Conservation (phyloP, 2,329 filamentous ascomycete genomes). For the Fusarium xyrophilum region DNA sequence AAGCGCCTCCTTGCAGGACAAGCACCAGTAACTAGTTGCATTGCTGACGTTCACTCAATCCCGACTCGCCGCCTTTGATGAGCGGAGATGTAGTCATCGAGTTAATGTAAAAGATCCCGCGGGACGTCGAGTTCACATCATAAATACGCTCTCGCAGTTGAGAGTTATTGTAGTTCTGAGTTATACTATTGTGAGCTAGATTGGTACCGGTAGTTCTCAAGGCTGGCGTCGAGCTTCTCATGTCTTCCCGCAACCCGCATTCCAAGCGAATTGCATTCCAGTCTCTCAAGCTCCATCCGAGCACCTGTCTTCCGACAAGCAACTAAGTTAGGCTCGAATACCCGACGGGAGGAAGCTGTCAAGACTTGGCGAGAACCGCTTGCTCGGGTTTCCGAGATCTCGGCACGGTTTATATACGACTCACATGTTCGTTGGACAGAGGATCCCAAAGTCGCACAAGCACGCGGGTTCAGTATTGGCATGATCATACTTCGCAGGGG, state of each 20-base stretch:
- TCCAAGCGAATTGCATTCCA: constrained; percentile 15
- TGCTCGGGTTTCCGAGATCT: constrained; percentile 13
- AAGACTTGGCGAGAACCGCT: constrained; percentile 19
- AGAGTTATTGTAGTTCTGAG: not conserved
- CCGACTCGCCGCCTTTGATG: not conserved
- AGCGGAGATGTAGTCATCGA: not conserved
- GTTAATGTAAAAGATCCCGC: not conserved
- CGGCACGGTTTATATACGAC: not conserved
- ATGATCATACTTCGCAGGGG: not conserved
- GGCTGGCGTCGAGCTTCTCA: constrained; percentile 15
- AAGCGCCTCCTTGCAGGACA: constrained; percentile 2
- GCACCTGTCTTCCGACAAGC: not conserved
- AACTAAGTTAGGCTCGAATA: not conserved
- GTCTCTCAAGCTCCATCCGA: constrained; percentile 3
- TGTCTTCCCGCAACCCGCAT: constrained; percentile 16
- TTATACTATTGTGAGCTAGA: not conserved
- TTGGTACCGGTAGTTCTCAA: not conserved
- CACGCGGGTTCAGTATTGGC: not conserved
- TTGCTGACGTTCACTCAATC: not conserved
- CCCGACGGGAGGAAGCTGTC: not conserved
- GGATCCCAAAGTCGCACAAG: not conserved
- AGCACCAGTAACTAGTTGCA: not conserved
- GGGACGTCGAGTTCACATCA: not conserved
- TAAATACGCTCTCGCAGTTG: not conserved
- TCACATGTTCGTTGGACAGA: not conserved